phyloP scores from a whole-genome alignment of 148 eudicot species.

The Drosera capensis region DNA sequence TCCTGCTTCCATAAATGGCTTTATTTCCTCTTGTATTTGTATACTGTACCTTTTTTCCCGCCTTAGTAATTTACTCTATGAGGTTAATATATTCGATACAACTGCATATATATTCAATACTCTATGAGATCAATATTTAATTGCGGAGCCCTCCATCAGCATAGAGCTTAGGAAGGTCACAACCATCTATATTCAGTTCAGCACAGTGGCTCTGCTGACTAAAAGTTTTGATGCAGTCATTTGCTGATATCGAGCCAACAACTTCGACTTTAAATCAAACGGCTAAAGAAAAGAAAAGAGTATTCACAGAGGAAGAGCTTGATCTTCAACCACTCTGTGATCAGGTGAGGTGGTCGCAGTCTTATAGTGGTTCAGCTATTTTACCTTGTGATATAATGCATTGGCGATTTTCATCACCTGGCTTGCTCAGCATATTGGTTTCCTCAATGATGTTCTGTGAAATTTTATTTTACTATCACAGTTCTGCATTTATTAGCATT shows the following conservation, averaged over 20 bases:
- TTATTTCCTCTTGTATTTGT: background rate
- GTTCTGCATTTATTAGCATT: background rate
- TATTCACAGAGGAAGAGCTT: conserved; percentile 38
- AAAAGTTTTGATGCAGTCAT: conserved; percentile 35
- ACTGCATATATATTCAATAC: no score
- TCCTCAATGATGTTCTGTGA: background rate
- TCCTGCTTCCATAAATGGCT: background rate
- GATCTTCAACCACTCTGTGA: conserved; percentile 51
- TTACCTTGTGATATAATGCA: no score
- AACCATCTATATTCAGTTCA: no score
- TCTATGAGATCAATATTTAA: no score
- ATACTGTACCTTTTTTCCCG: background rate
- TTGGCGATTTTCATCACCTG: background rate
- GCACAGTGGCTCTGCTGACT: background rate
- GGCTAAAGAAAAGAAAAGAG: conserved; percentile 23
- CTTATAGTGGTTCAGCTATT: no score
- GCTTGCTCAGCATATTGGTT: background rate
- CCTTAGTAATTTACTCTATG: no score
- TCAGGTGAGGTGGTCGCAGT: no score
- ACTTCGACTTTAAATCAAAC: conserved; percentile 19
- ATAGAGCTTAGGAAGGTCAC: no score
- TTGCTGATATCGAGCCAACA: conserved; percentile 33
- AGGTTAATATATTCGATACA: no score
- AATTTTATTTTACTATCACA: background rate
- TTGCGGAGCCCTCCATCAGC: no score